phyloP scores from a whole-genome alignment of 2,329 filamentous ascomycete genomes.

The Thielaviopsis euricoi region DNA sequence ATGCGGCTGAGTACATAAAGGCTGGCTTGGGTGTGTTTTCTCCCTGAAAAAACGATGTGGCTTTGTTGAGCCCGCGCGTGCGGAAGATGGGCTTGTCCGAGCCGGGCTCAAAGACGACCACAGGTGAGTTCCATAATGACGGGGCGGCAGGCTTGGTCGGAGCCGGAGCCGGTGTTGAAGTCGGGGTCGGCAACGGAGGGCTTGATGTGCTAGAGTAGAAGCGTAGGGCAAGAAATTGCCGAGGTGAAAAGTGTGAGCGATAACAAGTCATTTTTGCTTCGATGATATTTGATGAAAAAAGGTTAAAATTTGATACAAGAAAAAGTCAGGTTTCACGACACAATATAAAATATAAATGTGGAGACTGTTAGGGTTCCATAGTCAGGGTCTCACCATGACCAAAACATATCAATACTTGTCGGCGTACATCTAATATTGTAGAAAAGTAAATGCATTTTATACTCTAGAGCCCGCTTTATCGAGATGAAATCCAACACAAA shows the following conservation, averaged over 20 bases:
- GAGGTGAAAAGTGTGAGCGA: not conserved
- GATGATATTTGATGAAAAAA: not conserved
- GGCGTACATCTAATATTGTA: too few species aligned
- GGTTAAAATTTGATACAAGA: not conserved
- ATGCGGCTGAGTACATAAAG: slow-evolving; percentile 34
- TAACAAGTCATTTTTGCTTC: not conserved
- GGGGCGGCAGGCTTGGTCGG: not conserved
- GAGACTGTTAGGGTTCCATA: not conserved
- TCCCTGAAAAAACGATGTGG: slow-evolving; percentile 5
- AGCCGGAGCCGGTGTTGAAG: not conserved
- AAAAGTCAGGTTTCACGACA: not conserved
- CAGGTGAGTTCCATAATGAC: slow-evolving; percentile 5
- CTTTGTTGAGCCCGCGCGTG: slow-evolving; percentile 1
- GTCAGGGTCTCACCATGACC: not conserved
- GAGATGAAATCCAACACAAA: not conserved
- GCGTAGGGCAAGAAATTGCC: not conserved
- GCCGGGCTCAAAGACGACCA: slow-evolving; percentile 1
- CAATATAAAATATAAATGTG: not conserved
- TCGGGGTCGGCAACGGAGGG: not conserved
- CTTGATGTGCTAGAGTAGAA: not conserved
- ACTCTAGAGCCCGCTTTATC: not conserved
- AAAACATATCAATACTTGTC: too few species aligned
- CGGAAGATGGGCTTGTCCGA: not conserved
- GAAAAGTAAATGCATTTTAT: not conserved
- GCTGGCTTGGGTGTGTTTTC: slow-evolving; percentile 11